Conservation (phyloP, 2,329 filamentous ascomycete species). For the Calonectria honghensis region DNA sequence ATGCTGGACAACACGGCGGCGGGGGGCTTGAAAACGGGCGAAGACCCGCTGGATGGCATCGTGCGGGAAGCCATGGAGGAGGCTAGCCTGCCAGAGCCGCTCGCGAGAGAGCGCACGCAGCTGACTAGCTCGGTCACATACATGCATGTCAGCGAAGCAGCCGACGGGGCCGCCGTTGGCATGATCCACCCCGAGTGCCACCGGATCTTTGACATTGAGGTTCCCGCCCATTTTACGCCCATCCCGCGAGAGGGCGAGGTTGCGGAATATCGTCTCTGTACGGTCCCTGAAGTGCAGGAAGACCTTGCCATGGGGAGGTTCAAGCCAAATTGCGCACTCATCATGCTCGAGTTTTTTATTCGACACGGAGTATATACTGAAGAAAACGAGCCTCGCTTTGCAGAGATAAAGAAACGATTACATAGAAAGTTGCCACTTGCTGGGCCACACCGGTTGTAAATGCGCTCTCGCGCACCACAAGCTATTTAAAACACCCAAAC, state of each 20-base stretch:
- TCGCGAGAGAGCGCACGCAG: conserved; percentile 12
- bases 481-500: background rate
- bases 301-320: conserved; percentile 16
- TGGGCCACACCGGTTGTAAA: conserved; percentile 8
- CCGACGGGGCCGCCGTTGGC: conserved; percentile 6
- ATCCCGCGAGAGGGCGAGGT: conserved; percentile 33
- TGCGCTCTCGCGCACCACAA: background rate
- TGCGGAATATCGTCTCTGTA: conserved; percentile 24
- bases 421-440: conserved; percentile 31
- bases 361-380: conserved; percentile 25
- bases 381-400: conserved; percentile 28
- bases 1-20: conserved; percentile 33
- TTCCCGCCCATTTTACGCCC: conserved; percentile 14
- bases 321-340: conserved; percentile 31
- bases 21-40: conserved; percentile 18
- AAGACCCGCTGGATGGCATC: conserved; percentile 29
- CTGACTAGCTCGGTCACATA: conserved; percentile 24
- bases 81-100: conserved; percentile 22
- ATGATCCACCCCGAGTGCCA: conserved; percentile 31
- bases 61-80: conserved; percentile 31
- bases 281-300: conserved; percentile 23
- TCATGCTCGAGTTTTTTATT: conserved; percentile 36
- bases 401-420: conserved; percentile 23
- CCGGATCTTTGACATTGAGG: conserved; percentile 32
- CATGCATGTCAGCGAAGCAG: conserved; percentile 26